phyloP scores from a whole-genome alignment of 257 asterid genomes.

The Petunia secreta region DNA sequence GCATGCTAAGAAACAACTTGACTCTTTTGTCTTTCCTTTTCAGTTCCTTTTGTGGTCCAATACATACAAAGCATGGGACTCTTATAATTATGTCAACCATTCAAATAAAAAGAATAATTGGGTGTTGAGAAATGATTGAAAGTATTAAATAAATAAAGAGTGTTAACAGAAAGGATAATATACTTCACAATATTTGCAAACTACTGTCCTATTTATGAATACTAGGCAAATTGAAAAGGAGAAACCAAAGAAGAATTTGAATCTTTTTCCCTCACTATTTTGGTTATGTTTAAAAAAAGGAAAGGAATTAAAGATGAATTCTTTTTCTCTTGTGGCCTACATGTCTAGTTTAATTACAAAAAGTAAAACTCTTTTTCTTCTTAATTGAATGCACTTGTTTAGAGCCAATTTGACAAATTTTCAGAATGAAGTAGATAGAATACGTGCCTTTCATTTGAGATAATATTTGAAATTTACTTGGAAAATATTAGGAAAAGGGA shows the following conservation, averaged over 20 bases:
- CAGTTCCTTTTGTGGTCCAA: slow-evolving; percentile 14
- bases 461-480: too few relatives aligned
- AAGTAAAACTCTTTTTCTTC: not conserved
- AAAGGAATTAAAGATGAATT: not conserved
- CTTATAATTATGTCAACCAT: slow-evolving; percentile 9
- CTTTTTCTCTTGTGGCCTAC: not conserved
- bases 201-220: too few relatives aligned
- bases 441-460: too few relatives aligned
- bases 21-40: not conserved
- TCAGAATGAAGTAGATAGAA: too few relatives aligned
- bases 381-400: too few relatives aligned
- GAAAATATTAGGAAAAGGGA: slow-evolving; percentile 1
- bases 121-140: slow-evolving; percentile 6
- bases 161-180: not conserved
- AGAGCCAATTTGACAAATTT: too few relatives aligned
- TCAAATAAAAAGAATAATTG: not conserved
- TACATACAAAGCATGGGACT: slow-evolving; percentile 26
- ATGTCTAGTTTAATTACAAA: not conserved
- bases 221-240: too few relatives aligned
- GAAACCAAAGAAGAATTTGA: too few relatives aligned
- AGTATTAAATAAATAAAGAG: not conserved
- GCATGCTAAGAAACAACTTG: not conserved
- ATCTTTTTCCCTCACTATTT: too few relatives aligned
- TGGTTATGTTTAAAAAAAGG: too few relatives aligned
- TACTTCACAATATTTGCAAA: too few relatives aligned